These are phyloP conservation scores for Lepidium aucheri DNA, from an alignment of 345 rosid genomes.

Conservation along the genomic window DNA sequence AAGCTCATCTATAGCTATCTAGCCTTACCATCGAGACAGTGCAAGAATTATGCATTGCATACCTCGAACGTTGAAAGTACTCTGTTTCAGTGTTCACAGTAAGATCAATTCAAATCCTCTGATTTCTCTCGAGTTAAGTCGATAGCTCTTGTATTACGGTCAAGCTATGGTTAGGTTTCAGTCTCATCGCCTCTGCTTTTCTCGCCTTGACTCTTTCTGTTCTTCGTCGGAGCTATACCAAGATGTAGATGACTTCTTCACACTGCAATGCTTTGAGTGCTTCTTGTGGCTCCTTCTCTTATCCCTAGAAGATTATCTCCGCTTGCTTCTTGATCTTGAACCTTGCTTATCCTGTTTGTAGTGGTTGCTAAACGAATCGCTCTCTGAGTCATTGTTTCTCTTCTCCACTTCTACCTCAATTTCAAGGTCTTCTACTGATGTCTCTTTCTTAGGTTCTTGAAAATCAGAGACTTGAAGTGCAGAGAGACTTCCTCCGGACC, in stretches of 20 bases:
- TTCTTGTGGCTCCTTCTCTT: constrained; percentile 60
- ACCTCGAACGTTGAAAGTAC: neutral
- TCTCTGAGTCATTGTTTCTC: constrained; percentile 46
- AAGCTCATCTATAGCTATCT: neutral
- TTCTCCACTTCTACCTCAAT: constrained; percentile 50
- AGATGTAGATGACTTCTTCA: constrained; percentile 40
- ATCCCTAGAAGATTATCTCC: constrained; percentile 39
- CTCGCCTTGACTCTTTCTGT: constrained; percentile 33
- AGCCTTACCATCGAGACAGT: neutral
- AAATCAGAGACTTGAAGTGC: constrained; percentile 25
- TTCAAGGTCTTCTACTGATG: constrained; percentile 38
- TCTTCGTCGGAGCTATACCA: constrained; percentile 30
- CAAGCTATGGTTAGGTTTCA: constrained; percentile 7
- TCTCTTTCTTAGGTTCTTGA: constrained; percentile 30
- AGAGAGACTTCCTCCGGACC: constrained; percentile 32
- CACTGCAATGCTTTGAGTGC: constrained; percentile 46
- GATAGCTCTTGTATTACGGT: neutral
- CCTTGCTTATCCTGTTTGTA: constrained; percentile 22
- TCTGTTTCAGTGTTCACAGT: neutral
- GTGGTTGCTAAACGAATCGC: constrained; percentile 47
- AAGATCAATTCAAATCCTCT: neutral
- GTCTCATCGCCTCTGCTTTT: constrained; percentile 37
- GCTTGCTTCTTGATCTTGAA: constrained; percentile 51
- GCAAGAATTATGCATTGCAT: neutral
- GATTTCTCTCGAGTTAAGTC: neutral